Base-by-base conservation (phyloP, 1,284 basidiomycete genomes). In the Gastroboletus turbinatus region DNA sequence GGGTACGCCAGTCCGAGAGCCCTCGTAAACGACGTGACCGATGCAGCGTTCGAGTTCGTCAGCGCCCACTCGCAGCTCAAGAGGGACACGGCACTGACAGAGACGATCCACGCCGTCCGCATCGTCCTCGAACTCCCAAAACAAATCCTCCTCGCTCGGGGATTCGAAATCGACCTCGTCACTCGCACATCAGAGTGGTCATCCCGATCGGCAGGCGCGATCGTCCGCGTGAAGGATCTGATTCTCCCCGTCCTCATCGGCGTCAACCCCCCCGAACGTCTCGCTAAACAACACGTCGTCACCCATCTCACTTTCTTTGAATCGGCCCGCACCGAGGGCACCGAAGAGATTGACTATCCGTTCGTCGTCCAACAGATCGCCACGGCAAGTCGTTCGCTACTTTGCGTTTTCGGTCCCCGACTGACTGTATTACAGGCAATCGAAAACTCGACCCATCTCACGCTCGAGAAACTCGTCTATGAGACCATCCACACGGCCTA, bases 241-340 rank as follows among this genome's bases (percentile, higher is more conserved):
- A 56, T 67, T 3, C 56, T 82, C 17, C 71, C 76, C 1, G 71
- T 78, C 2, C 66, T 82, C 52, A 81, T 83, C 38, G 82, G 81
- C 1, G 78, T 83, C 27, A 83, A 83, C 46, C 75, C 80, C 0
- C 78, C 78, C 0, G 81, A 83, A 55, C 71, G 81, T n/a, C 68
- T 76, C 35, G 71, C 73, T 5, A 81, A 78, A 60, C 80, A 83
- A 60, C 72, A 74, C 6, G 77, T 83, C 16, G 55, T 80, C 50
- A 70, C 73, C 3, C 73, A 76, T 53, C 66, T 83, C 53, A 63
- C 63, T 0, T 75, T 80, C 52, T 62, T 67, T 47, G 77, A 78
- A 55, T 50, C 47, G 2, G 4, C 40, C 5, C 33, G 13, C 21
- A 8, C 27, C 16, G 16, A 5, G 8, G 25, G 0, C 8, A 32